Percentiles rank a stretch among this genome's conserved stretches.
Conservation (phyloP, 257 asterid species). For the Verbena officinalis region DNA sequence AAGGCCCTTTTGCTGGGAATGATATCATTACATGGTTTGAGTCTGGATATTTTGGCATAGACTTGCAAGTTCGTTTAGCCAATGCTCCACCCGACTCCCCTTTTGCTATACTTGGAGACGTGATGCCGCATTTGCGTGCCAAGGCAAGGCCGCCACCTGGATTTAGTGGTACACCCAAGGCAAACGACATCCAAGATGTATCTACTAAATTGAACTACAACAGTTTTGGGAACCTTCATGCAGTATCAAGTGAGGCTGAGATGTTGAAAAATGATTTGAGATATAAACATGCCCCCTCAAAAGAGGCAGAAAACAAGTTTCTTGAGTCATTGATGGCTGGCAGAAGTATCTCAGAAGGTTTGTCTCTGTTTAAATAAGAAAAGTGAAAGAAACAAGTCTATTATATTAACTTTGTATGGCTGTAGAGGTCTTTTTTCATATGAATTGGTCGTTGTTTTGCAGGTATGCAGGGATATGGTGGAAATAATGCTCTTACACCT, state of each 20-base stretch:
- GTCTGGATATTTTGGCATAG: constrained; percentile 95
- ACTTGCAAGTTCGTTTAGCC: constrained; percentile 85
- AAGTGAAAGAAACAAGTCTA: background rate
- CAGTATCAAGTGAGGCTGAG: constrained; percentile 57
- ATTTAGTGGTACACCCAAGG: constrained; percentile 70
- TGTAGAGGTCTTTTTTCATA: constrained; percentile 20
- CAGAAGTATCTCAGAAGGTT: constrained; percentile 76
- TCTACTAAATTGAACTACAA: constrained; percentile 46
- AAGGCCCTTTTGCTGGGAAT: constrained; percentile 95
- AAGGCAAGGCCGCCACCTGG: constrained; percentile 98
- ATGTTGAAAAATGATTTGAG: constrained; percentile 56
- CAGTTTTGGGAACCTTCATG: constrained; percentile 51
- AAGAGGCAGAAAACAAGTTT: constrained; percentile 83
- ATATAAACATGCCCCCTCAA: constrained; percentile 47
- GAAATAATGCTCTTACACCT: constrained; percentile 43
- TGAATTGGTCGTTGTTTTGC: constrained; percentile 31
- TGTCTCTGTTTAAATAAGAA: constrained; percentile 9
- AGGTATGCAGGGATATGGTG: constrained; percentile 73
- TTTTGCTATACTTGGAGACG: constrained; percentile 83
- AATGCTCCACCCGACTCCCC: constrained; percentile 71
- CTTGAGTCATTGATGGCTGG: constrained; percentile 90
- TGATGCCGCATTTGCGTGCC: constrained; percentile 96
- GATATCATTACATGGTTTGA: constrained; percentile 98
- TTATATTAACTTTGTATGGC: constrained; percentile 15
- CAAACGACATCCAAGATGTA: constrained; percentile 61